Evolutionary conservation across 148 eudicot species (phyloP).

Genomic region (Amaranthus palmeri): DNA sequence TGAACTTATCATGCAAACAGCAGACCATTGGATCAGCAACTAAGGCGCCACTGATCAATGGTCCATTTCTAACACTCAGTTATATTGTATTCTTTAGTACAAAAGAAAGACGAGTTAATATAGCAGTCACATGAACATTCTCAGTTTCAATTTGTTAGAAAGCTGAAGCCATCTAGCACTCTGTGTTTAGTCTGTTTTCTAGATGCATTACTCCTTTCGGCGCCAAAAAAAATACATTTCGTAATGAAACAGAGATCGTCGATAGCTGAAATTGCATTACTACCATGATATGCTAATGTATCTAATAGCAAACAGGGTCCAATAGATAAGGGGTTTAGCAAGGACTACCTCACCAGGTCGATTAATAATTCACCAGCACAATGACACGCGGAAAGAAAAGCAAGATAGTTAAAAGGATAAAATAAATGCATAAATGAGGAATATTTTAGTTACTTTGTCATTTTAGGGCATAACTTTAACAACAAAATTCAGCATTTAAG

Average conservation of each 20-base stretch:
- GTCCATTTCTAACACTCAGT: constrained; percentile 2
- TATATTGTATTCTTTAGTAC: no score
- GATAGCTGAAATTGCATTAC: no score
- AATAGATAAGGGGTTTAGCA: background rate
- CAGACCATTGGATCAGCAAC: background rate
- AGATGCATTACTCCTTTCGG: background rate
- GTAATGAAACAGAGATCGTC: background rate
- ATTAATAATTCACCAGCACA: background rate
- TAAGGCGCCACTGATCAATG: background rate
- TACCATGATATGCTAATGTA: no score
- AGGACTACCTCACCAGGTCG: background rate
- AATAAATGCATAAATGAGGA: background rate
- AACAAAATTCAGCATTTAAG: constrained; percentile 4
- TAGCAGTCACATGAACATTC: no score
- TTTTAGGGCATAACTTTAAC: constrained; percentile 19
- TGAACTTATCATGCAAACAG: no score
- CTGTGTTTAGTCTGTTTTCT: background rate
- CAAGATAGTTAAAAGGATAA: background rate
- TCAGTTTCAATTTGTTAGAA: no score
- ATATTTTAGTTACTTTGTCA: constrained; percentile 17
- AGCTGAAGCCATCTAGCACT: background rate
- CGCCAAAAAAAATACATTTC: background rate
- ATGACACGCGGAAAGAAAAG: background rate
- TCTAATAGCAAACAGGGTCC: background rate
- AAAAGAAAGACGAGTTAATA: no score